Conservation (phyloP, 768 basidiomycete genomes). For the Russula virescens region DNA sequence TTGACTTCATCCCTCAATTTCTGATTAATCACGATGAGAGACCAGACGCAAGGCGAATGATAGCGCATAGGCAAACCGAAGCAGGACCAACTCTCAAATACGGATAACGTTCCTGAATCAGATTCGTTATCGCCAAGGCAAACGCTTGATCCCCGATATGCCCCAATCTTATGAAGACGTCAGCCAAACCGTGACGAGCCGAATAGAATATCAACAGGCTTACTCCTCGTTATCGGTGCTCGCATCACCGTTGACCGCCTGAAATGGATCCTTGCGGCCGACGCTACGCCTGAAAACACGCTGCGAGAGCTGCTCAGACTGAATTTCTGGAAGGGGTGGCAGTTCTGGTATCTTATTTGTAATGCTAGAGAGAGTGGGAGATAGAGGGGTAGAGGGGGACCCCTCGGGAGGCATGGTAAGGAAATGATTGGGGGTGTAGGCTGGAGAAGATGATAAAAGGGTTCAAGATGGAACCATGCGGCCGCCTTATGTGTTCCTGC, state of each 20-base stretch:
- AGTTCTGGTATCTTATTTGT: background rate
- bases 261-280: background rate
- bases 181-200: background rate
- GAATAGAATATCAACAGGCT: background rate
- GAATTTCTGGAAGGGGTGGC: slow-evolving; percentile 3
- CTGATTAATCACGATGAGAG: background rate
- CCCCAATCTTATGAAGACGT: background rate
- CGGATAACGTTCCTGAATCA: slow-evolving; percentile 5
- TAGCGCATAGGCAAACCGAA: background rate
- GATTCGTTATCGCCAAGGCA: slow-evolving; percentile 8
- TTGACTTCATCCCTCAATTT: slow-evolving; percentile 13
- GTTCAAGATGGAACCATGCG: background rate
- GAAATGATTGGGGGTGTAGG: background rate
- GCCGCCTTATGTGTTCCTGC: background rate
- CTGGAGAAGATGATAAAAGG: background rate
- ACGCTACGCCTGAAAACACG: background rate
- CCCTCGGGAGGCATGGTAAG: background rate
- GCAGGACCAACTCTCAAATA: slow-evolving; percentile 1
- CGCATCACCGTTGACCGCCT: background rate
- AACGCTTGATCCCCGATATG: slow-evolving; percentile 14
- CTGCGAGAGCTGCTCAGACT: background rate
- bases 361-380: background rate
- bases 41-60: background rate
- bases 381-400: background rate
- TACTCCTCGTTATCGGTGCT: slow-evolving; percentile 4